phyloP scores from a whole-genome alignment of 129 eudicot species.

The Flaveria bidentis region DNA sequence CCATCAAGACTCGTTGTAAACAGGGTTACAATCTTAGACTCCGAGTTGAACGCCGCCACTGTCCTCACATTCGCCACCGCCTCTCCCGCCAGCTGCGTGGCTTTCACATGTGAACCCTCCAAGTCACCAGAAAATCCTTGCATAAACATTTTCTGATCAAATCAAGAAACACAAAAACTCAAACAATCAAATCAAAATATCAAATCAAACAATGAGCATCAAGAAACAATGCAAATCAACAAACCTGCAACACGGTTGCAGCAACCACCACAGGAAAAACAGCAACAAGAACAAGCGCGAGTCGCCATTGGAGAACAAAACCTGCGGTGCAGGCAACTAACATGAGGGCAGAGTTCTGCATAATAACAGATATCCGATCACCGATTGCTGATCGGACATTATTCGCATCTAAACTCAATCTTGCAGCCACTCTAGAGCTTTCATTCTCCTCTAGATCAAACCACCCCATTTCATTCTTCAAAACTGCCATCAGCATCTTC shows the following conservation, averaged over 20 bases:
- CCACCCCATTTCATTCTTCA: conserved; percentile 96
- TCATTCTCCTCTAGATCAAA: conserved; percentile 97
- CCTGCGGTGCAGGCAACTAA: conserved; percentile 94
- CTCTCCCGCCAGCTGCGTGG: conserved; percentile 95
- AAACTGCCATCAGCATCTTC: conserved; percentile 74
- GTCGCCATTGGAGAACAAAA: conserved; percentile 93
- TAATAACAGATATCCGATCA: conserved; percentile 91
- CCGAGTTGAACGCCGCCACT: conserved; percentile 94
- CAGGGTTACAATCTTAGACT: conserved; percentile 68
- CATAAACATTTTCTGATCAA: conserved; percentile 88
- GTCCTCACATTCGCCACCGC: conserved; percentile 91
- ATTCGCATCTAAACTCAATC: conserved; percentile 85
- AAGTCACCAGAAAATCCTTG: conserved; percentile 96
- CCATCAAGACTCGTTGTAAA: conserved; percentile 63
- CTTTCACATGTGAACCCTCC: conserved; percentile 88
- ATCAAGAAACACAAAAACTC: conserved; percentile 15
- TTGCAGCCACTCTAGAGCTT: conserved; percentile 84
- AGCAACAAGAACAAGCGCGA: conserved; percentile 90
- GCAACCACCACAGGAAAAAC: conserved; percentile 96
- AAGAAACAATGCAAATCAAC: conserved; percentile 12
- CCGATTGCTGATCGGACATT: conserved; percentile 95
- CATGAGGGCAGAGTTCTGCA: conserved; percentile 97
- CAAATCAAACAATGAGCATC: neutral
- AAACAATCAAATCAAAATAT: neutral
- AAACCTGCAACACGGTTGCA: conserved; percentile 92